These are phyloP conservation scores for Echium plantagineum DNA, from an alignment of 257 asterid species.

Conservation along the genomic window DNA sequence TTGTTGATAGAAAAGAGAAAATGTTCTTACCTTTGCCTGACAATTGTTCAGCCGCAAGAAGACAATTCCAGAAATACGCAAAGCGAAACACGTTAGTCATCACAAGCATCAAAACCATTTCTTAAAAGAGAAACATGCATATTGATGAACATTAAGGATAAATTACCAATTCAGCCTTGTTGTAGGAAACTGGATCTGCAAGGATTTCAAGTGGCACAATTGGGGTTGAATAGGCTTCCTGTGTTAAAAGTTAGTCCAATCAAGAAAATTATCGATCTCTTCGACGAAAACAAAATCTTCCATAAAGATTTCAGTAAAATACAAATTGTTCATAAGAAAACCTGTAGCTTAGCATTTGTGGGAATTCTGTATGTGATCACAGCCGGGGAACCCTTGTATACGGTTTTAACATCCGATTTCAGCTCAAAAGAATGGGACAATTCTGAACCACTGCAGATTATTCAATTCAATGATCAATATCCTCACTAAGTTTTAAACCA, in stretches of 20 bases:
- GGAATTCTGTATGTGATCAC: conserved; percentile 42
- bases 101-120: conserved; percentile 3
- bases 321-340: conserved; percentile 7
- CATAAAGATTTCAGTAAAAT: background rate
- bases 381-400: conserved; percentile 54
- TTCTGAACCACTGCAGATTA: conserved; percentile 38
- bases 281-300: background rate
- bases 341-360: conserved; percentile 42
- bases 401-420: conserved; percentile 45
- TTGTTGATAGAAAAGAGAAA: background rate
- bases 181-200: conserved; percentile 18
- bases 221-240: conserved; percentile 68
- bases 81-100: conserved; percentile 20
- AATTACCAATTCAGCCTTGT: conserved; percentile 36
- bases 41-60: conserved; percentile 1
- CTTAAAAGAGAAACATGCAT: background rate
- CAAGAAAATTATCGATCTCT: background rate
- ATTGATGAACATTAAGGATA: background rate
- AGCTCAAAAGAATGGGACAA: conserved; percentile 56
- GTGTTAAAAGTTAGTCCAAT: conserved; percentile 8
- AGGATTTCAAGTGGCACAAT: conserved; percentile 38
- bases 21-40: conserved; percentile 53
- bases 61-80: conserved; percentile 13
- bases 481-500: background rate
- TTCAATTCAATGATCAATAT: background rate